phyloP scores from a whole-genome alignment of 208 protist species.

The Tritrichomonas musculus region DNA sequence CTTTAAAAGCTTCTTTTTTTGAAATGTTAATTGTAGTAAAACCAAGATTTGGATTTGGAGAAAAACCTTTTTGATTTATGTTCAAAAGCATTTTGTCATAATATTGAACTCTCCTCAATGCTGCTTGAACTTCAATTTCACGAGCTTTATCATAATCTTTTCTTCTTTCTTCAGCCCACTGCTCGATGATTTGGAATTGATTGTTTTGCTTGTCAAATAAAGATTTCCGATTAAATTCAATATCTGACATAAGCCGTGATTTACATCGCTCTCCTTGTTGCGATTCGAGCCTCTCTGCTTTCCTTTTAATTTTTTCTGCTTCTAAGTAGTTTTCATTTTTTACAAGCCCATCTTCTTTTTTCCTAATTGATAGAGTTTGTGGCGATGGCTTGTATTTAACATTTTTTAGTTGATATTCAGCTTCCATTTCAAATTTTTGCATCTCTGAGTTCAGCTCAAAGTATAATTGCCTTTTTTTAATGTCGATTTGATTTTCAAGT shows the following conservation, averaged over 20 bases:
- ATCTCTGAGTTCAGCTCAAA: not conserved
- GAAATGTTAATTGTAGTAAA: not conserved
- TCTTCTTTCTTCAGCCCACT: not conserved
- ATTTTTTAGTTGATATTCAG: not conserved
- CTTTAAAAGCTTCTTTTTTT: not conserved
- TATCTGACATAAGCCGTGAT: not conserved
- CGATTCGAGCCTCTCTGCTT: not conserved
- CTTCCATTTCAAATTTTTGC: not conserved
- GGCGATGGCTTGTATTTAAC: not conserved
- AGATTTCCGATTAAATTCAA: not conserved
- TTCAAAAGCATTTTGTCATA: not conserved
- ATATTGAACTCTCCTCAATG: not conserved
- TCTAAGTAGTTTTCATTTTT: not conserved
- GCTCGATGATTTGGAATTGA: not conserved
- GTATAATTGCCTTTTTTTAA: not conserved
- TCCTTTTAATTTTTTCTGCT: slow-evolving; percentile 3
- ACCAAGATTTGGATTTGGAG: slow-evolving; percentile 3
- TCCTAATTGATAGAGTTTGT: not conserved
- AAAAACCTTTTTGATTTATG: not conserved
- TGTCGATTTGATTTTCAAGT: not conserved
- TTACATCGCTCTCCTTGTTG: not conserved
- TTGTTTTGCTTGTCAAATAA: not conserved
- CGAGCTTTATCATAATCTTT: not conserved
- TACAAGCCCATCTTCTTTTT: not conserved
- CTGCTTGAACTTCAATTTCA: not conserved